phyloP scores from a whole-genome alignment of 768 basidiomycete genomes.

The Pulveroboletus sp. region DNA sequence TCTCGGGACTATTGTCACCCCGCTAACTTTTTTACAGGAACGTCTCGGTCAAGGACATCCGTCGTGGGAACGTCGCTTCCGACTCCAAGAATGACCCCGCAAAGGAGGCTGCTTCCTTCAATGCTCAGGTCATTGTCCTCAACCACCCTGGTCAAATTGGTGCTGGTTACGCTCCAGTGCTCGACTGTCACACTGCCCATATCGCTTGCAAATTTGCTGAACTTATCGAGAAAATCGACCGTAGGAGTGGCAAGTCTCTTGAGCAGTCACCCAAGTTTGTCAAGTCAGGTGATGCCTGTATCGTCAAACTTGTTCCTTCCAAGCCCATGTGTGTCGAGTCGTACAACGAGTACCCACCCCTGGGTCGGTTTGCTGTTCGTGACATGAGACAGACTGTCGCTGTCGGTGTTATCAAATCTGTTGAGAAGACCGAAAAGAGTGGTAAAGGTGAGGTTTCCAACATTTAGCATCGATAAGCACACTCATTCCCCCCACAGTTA shows the following conservation, averaged over 20 bases:
- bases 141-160: constrained; percentile 99
- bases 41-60: constrained; percentile 99
- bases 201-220: constrained; percentile 99
- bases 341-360: constrained; percentile 97
- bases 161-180: constrained; percentile 97
- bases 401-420: constrained; percentile 97
- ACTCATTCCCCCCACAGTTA: constrained; percentile 46
- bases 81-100: constrained; percentile 99
- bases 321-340: constrained; percentile 96
- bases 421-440: constrained; percentile 91
- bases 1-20: background rate
- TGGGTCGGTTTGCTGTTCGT: constrained; percentile 99
- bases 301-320: constrained; percentile 93
- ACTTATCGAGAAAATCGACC: constrained; percentile 99
- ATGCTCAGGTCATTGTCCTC: constrained; percentile 99
- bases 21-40: constrained; percentile 52
- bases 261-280: constrained; percentile 92
- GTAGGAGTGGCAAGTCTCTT: constrained; percentile 92
- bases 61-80: constrained; percentile 98
- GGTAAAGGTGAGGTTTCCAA: constrained; percentile 65
- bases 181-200: constrained; percentile 99
- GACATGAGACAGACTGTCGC: constrained; percentile 99
- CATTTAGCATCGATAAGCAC: background rate
- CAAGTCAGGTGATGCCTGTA: constrained; percentile 99
- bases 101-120: constrained; percentile 99